Evolutionary conservation across 2,329 filamentous ascomycete species (phyloP).

Genomic region (Colletotrichum kahawae): DNA sequence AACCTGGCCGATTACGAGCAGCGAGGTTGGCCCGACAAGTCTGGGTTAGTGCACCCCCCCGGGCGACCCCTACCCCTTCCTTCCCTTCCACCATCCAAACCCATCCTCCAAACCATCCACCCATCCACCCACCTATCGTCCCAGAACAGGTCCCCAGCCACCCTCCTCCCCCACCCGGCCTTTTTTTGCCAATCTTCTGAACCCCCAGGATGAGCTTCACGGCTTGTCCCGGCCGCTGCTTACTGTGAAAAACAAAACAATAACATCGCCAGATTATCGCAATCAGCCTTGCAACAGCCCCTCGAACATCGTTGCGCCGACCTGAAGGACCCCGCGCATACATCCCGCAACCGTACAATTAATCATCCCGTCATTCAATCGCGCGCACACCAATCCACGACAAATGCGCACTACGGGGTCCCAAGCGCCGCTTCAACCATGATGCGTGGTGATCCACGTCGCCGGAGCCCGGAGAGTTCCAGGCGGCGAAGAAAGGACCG

Average conservation of each 20-base stretch:
- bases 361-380: neutral
- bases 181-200: constrained; percentile 4
- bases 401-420: constrained; percentile 18
- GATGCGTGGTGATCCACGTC: constrained; percentile 58
- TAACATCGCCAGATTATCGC: constrained; percentile 13
- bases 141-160: neutral
- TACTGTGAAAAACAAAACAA: constrained; percentile 24
- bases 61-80: neutral
- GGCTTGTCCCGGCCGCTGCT: constrained; percentile 19
- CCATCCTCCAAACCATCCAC: neutral
- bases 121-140: neutral
- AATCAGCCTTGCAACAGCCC: neutral
- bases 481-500: constrained; percentile 47
- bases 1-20: neutral
- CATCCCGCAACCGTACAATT: neutral
- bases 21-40: neutral
- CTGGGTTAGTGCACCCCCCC: neutral
- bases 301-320: neutral
- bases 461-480: constrained; percentile 61
- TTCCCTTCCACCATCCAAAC: neutral
- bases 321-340: neutral
- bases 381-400: neutral
- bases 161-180: neutral
- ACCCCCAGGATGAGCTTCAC: constrained; percentile 17
- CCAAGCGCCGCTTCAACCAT: constrained; percentile 39